Base-by-base conservation (phyloP, 169 alveolate genomes). In the Babesia divergens region DNA sequence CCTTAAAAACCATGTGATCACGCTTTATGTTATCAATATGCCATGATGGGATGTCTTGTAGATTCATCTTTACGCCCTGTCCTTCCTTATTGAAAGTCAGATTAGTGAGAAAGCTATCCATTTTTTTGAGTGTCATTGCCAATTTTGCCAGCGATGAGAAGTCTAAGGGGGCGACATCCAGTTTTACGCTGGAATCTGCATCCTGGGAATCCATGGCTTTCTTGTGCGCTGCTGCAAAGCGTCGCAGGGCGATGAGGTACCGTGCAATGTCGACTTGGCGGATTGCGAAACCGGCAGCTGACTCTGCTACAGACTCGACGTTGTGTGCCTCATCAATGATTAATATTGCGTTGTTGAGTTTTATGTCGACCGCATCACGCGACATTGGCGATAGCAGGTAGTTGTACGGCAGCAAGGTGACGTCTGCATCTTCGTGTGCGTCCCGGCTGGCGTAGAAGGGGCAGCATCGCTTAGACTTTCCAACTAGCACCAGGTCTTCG, bases 291-390 rank as follows among this genome's bases (percentile, higher is more conserved):
- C 94, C 89, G 26, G 86, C 90, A 2, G 95, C 96, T 20, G 77
- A 91, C 68, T 93, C 97, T 7, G 97, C 96, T 22, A 91, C 91
- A 16, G 75, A 65, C 51, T 91, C 96, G 14, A 94, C 85, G 82
- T 96, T 96, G 74, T 96, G 99, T 14, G 97, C 99, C 75, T 96
- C 99, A 79, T 96, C 99, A 42, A 96, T 93, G 38, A 96, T 92
- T 22, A 96, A 68, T 20, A 95, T 82, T 11, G 95, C 55, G 68
- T 94, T 87, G 26, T 87, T 71, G 37, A 95, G 66, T 43, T 86
- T 74, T 6, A 96, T 66, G 38, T 91, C 89, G 65, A 92, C 55
- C 29, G 91, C 82, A 40, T 89, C 90, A 34, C 96, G 84, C 22
- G 93, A 71, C 34, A 86, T 83, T 47, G 91, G 89, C 65, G 89